These are phyloP conservation scores for Remersonia thermophila DNA, from an alignment of 2,329 filamentous ascomycete genomes.

Conservation along the genomic window DNA sequence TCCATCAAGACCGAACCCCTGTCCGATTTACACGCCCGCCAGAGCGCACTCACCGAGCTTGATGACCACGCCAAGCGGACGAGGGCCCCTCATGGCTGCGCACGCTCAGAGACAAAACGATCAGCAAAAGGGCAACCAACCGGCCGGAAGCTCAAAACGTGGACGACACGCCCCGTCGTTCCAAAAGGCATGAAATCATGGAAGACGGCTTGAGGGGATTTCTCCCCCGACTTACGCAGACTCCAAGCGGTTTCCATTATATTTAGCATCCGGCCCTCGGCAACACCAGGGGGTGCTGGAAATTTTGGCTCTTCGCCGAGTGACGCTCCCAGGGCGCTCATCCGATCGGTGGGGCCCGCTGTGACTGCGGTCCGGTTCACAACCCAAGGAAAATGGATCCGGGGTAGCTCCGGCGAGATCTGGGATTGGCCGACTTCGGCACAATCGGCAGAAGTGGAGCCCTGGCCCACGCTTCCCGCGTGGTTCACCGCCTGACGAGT, in stretches of 20 bases:
- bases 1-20: too few species aligned
- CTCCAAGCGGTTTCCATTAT: slow-evolving; percentile 11
- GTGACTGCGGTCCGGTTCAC: too few species aligned
- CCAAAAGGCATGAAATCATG: too few species aligned
- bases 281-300: slow-evolving; percentile 6
- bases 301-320: slow-evolving; percentile 2
- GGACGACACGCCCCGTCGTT: too few species aligned
- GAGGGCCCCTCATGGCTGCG: slow-evolving; percentile 51
- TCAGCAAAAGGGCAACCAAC: neutral
- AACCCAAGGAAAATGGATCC: neutral
- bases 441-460: slow-evolving; percentile 4
- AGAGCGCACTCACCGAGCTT: slow-evolving; percentile 57
- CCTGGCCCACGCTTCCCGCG: slow-evolving; percentile 5
- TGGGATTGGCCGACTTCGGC: slow-evolving; percentile 13
- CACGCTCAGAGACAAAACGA: slow-evolving; percentile 3
- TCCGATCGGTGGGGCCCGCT: slow-evolving; percentile 7
- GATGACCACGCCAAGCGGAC: slow-evolving; percentile 66
- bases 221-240: slow-evolving; percentile 10
- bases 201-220: slow-evolving; percentile 3
- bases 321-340: slow-evolving; percentile 5
- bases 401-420: slow-evolving; percentile 1
- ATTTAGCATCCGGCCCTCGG: slow-evolving; percentile 1
- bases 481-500: slow-evolving; percentile 9
- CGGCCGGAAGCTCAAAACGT: neutral
- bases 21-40: neutral